Evolutionary conservation across 2,329 filamentous ascomycete genomes (phyloP).

Genomic region (Diaporthe humulicola): DNA sequence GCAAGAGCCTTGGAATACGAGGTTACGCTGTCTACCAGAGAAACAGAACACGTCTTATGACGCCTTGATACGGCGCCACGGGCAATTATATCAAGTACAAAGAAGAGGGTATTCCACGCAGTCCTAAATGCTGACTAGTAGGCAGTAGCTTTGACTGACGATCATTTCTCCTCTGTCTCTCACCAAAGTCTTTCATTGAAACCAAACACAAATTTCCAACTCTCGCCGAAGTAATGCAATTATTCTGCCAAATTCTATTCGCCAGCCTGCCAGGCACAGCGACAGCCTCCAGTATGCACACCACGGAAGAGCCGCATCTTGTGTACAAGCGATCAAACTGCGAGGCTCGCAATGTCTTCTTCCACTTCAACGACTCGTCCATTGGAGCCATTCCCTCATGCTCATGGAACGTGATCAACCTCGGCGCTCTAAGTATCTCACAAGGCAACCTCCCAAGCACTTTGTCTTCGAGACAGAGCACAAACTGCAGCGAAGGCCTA

Average conservation of each 20-base stretch:
- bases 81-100: not conserved
- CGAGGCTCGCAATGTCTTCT: slow-evolving; percentile 26
- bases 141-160: no score
- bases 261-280: not conserved
- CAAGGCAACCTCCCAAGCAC: not conserved
- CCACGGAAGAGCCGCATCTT: not conserved
- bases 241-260: not conserved
- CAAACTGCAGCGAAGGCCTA: slow-evolving; percentile 1
- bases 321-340: not conserved
- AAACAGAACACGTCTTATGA: not conserved
- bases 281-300: not conserved
- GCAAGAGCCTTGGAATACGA: not conserved
- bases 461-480: slow-evolving; percentile 12
- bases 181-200: not conserved
- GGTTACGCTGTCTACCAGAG: not conserved
- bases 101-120: not conserved
- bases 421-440: slow-evolving; percentile 7
- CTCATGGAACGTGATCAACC: slow-evolving; percentile 28
- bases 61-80: not conserved
- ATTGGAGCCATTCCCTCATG: slow-evolving; percentile 9
- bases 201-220: no score
- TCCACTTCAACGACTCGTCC: slow-evolving; percentile 22
- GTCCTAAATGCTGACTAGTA: no score
- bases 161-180: not conserved
- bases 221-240: not conserved